Percentiles rank a stretch among this genome's conserved stretches.
Conservation (phyloP, 371 early-diverging fungal species). For the Mucor saturninus region DNA sequence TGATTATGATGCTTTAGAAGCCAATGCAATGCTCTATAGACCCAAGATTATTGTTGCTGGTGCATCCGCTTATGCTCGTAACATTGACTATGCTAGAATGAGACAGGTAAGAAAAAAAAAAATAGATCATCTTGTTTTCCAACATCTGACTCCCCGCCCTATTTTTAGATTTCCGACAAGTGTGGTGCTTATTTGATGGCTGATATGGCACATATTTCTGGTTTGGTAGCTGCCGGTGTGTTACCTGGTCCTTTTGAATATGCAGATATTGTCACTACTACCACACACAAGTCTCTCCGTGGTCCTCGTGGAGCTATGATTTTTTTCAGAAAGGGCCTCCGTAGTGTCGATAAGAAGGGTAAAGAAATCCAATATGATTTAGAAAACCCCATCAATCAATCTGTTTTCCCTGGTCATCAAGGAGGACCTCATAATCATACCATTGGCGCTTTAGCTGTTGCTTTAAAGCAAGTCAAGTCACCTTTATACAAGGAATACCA, state of each 20-base stretch:
- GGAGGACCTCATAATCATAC: constrained; percentile 99
- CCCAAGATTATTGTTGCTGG: constrained; percentile 99
- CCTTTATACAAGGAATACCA: constrained; percentile 93
- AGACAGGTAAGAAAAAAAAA: constrained; percentile 52
- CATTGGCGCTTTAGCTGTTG: constrained; percentile 97
- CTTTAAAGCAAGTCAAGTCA: constrained; percentile 87
- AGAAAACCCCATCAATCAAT: constrained; percentile 92
- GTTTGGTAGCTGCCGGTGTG: constrained; percentile 89
- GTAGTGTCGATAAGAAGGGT: constrained; percentile 85
- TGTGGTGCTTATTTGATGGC: constrained; percentile 94
- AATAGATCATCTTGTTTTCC: constrained; percentile 15
- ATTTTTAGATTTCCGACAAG: constrained; percentile 77
- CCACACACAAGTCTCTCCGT: constrained; percentile 98
- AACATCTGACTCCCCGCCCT: neutral
- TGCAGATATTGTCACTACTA: constrained; percentile 99
- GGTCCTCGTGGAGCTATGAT: constrained; percentile 99
- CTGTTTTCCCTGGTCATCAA: constrained; percentile 99
- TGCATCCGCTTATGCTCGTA: constrained; percentile 95
- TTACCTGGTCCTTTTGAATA: constrained; percentile 92
- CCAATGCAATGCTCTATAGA: constrained; percentile 86
- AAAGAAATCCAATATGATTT: constrained; percentile 85
- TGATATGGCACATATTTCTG: constrained; percentile 99
- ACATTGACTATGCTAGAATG: constrained; percentile 96
- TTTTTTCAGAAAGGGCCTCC: constrained; percentile 95
- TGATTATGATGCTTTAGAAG: constrained; percentile 93